Conservation (phyloP, 768 basidiomycete species). For the Trametes villosa region DNA sequence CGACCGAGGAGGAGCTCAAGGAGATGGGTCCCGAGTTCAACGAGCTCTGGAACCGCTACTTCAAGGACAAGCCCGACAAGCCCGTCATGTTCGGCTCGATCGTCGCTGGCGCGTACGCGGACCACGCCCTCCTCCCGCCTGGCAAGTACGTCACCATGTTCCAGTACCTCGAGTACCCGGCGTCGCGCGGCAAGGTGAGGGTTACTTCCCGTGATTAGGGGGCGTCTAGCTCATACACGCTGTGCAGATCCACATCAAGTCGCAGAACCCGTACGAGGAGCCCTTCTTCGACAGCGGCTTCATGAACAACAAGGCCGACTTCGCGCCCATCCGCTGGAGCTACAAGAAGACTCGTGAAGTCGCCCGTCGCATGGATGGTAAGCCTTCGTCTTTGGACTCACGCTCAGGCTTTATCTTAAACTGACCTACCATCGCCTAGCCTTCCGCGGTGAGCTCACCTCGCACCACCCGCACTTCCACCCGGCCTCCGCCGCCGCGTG, state of each 20-base stretch:
- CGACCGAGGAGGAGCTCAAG: conserved; percentile 68
- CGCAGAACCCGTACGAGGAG: conserved; percentile 61
- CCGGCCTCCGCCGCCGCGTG: conserved; percentile 64
- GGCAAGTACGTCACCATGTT: conserved; percentile 78
- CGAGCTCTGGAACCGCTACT: conserved; percentile 67
- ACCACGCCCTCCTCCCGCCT: conserved; percentile 70
- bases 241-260: conserved; percentile 61
- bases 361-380: conserved; percentile 72
- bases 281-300: conserved; percentile 76
- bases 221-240: not conserved
- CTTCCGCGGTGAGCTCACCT: conserved; percentile 72
- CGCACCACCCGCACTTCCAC: conserved; percentile 77
- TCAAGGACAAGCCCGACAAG: conserved; percentile 82
- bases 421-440: conserved; percentile 38
- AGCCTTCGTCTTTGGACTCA: conserved; percentile 20
- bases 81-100: conserved; percentile 78
- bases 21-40: conserved; percentile 83
- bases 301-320: conserved; percentile 80
- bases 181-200: conserved; percentile 74
- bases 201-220: not conserved
- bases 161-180: conserved; percentile 78
- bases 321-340: conserved; percentile 75
- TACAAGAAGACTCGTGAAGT: conserved; percentile 79
- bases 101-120: conserved; percentile 71
- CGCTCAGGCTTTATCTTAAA: too few species aligned